Conservation (phyloP, 2,329 filamentous ascomycete genomes). For the Cladosporium sp. region DNA sequence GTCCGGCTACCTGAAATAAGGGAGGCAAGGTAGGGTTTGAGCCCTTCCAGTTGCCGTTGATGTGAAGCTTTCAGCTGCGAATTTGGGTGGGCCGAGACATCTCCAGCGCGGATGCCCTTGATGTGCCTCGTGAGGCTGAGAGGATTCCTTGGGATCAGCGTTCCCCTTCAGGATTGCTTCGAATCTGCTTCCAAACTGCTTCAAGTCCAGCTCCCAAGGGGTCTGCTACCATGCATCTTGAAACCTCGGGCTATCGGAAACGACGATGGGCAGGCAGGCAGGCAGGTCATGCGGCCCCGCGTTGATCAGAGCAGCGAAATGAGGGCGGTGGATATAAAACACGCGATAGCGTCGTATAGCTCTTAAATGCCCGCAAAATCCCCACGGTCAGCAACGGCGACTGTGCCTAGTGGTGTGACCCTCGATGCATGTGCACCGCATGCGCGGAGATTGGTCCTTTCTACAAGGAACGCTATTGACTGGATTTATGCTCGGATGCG, state of each 20-base stretch:
- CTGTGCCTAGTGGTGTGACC: conserved; percentile 9
- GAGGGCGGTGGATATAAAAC: conserved; percentile 10
- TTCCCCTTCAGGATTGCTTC: conserved; percentile 8
- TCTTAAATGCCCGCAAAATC: conserved; percentile 12
- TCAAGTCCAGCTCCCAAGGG: not conserved
- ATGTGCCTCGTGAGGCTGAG: not conserved
- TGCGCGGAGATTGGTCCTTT: not conserved
- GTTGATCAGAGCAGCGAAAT: conserved; percentile 10
- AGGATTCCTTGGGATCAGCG: not conserved
- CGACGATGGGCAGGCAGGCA: not conserved
- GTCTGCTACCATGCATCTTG: not conserved
- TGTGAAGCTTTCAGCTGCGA: conserved; percentile 9
- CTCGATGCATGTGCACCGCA: not conserved
- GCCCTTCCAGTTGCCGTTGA: not conserved
- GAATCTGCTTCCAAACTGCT: not conserved
- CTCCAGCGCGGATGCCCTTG: not conserved
- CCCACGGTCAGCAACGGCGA: conserved; percentile 15
- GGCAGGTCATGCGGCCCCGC: conserved; percentile 13
- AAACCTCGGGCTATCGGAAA: conserved; percentile 5
- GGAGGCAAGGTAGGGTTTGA: conserved; percentile 7
- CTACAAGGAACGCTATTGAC: not conserved
- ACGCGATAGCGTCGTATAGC: conserved; percentile 8
- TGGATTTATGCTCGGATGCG: not conserved
- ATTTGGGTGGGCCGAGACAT: not conserved
- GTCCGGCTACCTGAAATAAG: not conserved